phyloP scores from a whole-genome alignment of 1,139 yeast species.

The Kodamaea sp. region DNA sequence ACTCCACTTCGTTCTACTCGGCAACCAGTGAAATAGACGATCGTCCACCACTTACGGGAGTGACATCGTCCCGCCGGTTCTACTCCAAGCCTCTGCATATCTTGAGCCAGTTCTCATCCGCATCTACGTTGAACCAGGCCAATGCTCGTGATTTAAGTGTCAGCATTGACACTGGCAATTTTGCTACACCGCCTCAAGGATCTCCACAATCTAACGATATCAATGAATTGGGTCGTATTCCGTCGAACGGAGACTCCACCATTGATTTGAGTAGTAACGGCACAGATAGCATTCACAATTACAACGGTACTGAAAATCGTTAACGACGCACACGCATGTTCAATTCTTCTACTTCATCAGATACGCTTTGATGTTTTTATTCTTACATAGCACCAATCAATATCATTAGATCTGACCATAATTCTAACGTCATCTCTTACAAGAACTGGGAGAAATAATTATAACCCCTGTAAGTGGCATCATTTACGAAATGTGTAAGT shows the following conservation, averaged over 20 bases:
- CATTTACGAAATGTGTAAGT: no score
- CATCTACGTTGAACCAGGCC: slow-evolving; percentile 12
- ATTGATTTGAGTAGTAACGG: slow-evolving; percentile 2
- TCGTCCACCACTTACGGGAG: neutral
- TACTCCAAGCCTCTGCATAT: slow-evolving; percentile 31
- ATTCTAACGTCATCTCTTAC: no score
- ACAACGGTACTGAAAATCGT: no score
- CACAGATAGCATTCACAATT: neutral
- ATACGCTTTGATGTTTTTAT: no score
- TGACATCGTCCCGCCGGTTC: slow-evolving; percentile 6
- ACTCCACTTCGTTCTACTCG: slow-evolving; percentile 15
- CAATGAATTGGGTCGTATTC: neutral
- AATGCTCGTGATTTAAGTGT: slow-evolving; percentile 19
- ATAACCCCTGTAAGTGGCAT: no score
- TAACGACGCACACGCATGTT: no score
- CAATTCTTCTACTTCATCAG: no score
- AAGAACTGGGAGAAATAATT: no score
- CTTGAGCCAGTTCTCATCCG: slow-evolving; percentile 22
- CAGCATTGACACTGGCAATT: slow-evolving; percentile 27
- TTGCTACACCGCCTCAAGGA: slow-evolving; percentile 10
- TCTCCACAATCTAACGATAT: slow-evolving; percentile 1
- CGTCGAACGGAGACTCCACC: slow-evolving; percentile 1
- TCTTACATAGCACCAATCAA: no score
- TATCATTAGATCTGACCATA: no score
- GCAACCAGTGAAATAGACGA: slow-evolving; percentile 13